Evolutionary conservation across 2,329 filamentous ascomycete genomes (phyloP), one percentile per base, ranked within the genome.

Genomic region (Fusarium buharicum): DNA sequence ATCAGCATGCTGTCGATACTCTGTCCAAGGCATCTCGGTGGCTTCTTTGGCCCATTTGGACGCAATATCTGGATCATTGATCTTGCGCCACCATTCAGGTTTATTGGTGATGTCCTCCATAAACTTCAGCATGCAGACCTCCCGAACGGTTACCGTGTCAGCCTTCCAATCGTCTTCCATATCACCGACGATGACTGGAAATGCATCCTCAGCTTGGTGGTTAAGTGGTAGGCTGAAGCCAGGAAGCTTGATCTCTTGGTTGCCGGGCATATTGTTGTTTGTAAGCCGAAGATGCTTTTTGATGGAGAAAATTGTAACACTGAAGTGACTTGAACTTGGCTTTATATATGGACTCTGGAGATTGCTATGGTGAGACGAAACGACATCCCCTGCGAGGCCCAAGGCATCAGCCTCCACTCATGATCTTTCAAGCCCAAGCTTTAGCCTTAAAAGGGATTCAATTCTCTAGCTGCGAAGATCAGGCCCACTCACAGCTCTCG

Each of bases 21-120:
- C 39, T 2, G 31, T 6, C 74, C 75, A 77, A 33, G 73, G 58
- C 50, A 76, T 65, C 14, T 55, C 57, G 3, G 76, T 37, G 1
- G 62, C 67, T 53, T 76, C 73, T 9, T 61, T 59, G 27, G 61
- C 69, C 74, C 74, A 76, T 18, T 64, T 73, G 2, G 55, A 53
- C 2, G 54, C 31, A 40, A 76, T 72, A 0, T 68, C 57, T 0
- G 64, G 36, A 16, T 74, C 64, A 2, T 57, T 58, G 12, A 74
- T 68, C 40, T 76, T 76, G 45, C 37, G 53, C 73, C 73, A 75
- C 74, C 74, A 76, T 8, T 75, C 69, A 14, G 73, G 69, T 50
- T 75, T 76, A 49, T 76, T 72, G 40, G 73, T 75, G 22, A 76
- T 49, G 18, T 73, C 70, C 30, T 76, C 72, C 0, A 76, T 64